Conservation (phyloP, 139 green algal genomes). For the Chlamydomonas sp. region DNA sequence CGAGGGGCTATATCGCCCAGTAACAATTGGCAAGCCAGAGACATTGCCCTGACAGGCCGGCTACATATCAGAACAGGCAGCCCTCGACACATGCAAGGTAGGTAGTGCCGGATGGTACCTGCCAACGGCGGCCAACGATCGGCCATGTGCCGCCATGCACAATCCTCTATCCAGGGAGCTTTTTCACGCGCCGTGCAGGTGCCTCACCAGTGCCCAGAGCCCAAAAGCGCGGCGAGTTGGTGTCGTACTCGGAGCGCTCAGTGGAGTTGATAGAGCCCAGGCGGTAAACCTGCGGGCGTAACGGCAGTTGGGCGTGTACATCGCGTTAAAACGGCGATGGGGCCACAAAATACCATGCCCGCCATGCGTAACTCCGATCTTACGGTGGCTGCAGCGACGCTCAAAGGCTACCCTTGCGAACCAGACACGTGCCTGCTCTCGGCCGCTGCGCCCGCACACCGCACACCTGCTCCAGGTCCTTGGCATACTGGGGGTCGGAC, state of each 20-base stretch:
- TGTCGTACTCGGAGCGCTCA: constrained; percentile 29
- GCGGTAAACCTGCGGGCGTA: neutral
- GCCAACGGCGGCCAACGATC: neutral
- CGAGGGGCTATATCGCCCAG: too few species aligned
- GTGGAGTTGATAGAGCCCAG: constrained; percentile 8
- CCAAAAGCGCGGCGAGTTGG: constrained; percentile 36
- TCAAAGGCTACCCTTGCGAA: too few species aligned
- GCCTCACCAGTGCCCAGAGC: constrained; percentile 34
- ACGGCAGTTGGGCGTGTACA: too few species aligned
- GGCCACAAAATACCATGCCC: too few species aligned
- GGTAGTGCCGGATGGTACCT: neutral
- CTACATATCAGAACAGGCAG: neutral
- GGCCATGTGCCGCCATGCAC: neutral
- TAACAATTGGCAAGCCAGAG: too few species aligned
- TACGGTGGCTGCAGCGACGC: too few species aligned
- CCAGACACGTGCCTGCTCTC: neutral
- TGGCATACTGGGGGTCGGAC: constrained; percentile 16
- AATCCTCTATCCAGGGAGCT: neutral
- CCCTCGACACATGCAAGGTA: neutral
- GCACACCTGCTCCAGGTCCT: constrained; percentile 10
- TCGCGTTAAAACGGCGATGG: too few species aligned
- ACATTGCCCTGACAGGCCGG: neutral
- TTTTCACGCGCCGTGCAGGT: neutral
- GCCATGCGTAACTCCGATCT: too few species aligned
- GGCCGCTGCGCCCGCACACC: neutral